These are phyloP conservation scores for Lipomyces starkeyi DNA, from an alignment of 805 yeast genomes.

Conservation along the genomic window DNA sequence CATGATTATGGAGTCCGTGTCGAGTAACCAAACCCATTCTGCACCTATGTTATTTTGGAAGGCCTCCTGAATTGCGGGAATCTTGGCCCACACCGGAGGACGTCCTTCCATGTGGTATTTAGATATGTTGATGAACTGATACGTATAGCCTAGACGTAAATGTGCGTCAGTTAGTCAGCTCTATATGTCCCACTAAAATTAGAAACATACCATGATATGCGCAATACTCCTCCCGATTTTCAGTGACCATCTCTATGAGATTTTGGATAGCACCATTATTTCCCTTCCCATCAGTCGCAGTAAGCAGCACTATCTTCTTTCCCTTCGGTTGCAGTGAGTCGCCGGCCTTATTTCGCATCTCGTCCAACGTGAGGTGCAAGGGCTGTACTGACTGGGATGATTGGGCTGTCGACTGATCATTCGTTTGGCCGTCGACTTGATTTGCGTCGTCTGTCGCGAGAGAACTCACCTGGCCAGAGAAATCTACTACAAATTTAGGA, in stretches of 20 bases:
- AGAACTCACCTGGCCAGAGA: conserved; percentile 14
- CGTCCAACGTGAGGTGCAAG: conserved; percentile 1
- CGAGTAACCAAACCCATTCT: conserved; percentile 51
- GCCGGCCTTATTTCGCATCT: conserved; percentile 3
- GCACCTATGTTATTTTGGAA: conserved; percentile 43
- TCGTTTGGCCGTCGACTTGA: background rate
- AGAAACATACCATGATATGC: conserved; percentile 39
- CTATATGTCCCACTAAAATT: background rate
- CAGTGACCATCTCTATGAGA: conserved; percentile 25
- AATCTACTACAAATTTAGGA: conserved; percentile 8
- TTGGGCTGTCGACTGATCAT: background rate
- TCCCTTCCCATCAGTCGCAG: conserved; percentile 39
- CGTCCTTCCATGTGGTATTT: conserved; percentile 24
- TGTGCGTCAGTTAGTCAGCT: background rate
- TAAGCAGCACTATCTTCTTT: conserved; percentile 35
- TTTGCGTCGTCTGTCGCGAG: background rate
- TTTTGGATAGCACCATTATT: conserved; percentile 24
- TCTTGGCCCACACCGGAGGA: conserved; percentile 43
- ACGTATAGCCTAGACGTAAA: conserved; percentile 31
- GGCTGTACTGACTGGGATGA: background rate
- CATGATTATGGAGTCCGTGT: conserved; percentile 46
- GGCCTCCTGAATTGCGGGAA: conserved; percentile 44
- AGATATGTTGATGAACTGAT: conserved; percentile 41
- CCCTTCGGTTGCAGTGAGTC: conserved; percentile 31
- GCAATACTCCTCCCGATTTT: conserved; percentile 45